These are phyloP conservation scores for Pestalotiopsis sp. DNA, from an alignment of 2,329 filamentous ascomycete species.

Conservation along the genomic window DNA sequence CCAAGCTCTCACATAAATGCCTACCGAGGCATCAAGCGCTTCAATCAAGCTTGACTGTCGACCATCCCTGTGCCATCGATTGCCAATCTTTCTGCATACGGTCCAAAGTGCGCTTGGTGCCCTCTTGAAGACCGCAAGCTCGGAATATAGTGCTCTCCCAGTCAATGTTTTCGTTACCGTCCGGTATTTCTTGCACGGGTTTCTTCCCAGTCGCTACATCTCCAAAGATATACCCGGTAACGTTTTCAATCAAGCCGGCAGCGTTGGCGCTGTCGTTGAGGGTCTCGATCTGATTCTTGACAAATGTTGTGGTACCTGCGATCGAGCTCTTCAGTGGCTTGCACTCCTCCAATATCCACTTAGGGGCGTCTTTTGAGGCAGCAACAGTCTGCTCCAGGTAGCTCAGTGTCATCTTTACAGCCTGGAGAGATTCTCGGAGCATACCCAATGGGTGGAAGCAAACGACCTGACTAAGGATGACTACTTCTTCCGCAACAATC, in stretches of 20 bases:
- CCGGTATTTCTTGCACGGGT: conserved; percentile 18
- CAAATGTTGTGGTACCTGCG: conserved; percentile 25
- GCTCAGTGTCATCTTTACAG: conserved; percentile 31
- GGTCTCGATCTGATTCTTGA: conserved; percentile 35
- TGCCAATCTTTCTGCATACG: conserved; percentile 30
- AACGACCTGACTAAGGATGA: conserved; percentile 32
- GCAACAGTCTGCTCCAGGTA: conserved; percentile 32
- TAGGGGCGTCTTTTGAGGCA: conserved; percentile 35
- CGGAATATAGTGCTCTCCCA: conserved; percentile 28
- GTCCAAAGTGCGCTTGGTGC: conserved; percentile 4
- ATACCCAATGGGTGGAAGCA: conserved; percentile 39
- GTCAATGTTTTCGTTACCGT: conserved; percentile 18
- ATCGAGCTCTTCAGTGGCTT: conserved; percentile 32
- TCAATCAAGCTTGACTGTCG: conserved; percentile 37
- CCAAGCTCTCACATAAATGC: background rate
- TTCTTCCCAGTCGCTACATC: conserved; percentile 14
- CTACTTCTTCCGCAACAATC: conserved; percentile 18
- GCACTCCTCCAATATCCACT: conserved; percentile 36
- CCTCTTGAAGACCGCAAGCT: conserved; percentile 25
- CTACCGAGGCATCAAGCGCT: too few species aligned
- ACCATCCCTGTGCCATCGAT: conserved; percentile 40
- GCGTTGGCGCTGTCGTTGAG: conserved; percentile 33
- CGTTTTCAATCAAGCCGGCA: conserved; percentile 40
- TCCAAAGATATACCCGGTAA: conserved; percentile 36
- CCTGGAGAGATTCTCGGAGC: conserved; percentile 39